These are phyloP conservation scores for Mycena galericulata DNA, from an alignment of 768 basidiomycete species.

Conservation along the genomic window DNA sequence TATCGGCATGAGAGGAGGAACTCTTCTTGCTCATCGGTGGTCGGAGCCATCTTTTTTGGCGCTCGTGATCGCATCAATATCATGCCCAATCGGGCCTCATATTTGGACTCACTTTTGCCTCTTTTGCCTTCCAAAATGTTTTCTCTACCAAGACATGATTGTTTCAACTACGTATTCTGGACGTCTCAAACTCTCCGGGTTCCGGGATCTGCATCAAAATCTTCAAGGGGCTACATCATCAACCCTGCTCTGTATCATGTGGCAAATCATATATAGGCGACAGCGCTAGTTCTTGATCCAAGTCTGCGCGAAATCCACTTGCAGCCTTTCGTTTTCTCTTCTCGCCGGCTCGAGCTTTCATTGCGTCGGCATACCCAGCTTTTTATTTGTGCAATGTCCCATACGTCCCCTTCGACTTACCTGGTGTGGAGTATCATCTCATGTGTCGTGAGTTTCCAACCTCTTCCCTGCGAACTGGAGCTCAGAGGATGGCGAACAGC, in stretches of 20 bases:
- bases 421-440: conserved; percentile 74
- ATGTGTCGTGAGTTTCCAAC: conserved; percentile 55
- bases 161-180: no score
- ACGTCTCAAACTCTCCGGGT: no score
- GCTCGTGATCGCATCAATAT: conserved; percentile 20
- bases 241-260: conserved; percentile 16
- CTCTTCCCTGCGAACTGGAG: not conserved
- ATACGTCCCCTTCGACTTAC: conserved; percentile 68
- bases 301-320: conserved; percentile 28
- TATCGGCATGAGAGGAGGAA: conserved; percentile 88
- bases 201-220: conserved; percentile 11
- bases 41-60: conserved; percentile 44
- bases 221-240: conserved; percentile 18
- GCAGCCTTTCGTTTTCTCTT: conserved; percentile 28
- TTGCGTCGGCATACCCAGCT: conserved; percentile 30
- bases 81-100: conserved; percentile 1
- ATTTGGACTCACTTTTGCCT: no score
- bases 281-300: not conserved
- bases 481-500: conserved; percentile 48
- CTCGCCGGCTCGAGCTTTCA: conserved; percentile 41
- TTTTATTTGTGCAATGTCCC: conserved; percentile 61
- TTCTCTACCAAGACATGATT: no score
- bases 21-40: conserved; percentile 73
- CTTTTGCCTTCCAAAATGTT: no score
- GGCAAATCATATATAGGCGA: conserved; percentile 22